Evolutionary conservation across 768 basidiomycete species (phyloP), one percentile per base, ranked within the genome.

Genomic region (Hygrophorus pudorinus): DNA sequence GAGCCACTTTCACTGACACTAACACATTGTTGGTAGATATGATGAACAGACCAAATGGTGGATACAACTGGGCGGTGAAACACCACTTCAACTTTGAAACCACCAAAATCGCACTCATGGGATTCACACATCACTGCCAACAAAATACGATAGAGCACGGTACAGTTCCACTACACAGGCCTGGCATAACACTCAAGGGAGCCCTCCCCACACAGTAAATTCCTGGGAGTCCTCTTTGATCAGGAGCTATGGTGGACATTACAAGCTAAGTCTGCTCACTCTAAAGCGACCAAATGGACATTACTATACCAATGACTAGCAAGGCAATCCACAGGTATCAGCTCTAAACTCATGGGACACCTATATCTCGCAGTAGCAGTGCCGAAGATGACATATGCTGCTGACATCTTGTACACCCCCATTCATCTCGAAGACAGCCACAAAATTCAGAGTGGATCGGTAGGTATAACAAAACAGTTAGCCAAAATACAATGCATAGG

Each of bases 211-310:
- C 12, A 3, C 5, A 16, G 13, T 5, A 45, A 45, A 31, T 28
- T 41, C 4, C 24, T 45, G 2, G 47, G 41, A 14, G 34, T 44
- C 29, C 56, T 52, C 21, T 51, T 62, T 29, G 63, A 67, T 49
- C 33, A 55, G 0, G 50, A 55, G 33, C 47, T 68, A 2, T n/a
- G 49, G 0, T 66, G 56, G 48, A 43, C 53, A 4, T 38, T 50
- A 29, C 60, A 61, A 34, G 37, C 14, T 1, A 46, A 49, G n/a
- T 41, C 44, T 1, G 52, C 50, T 1, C 2, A 52, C 3, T 43
- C 13, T 6, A 57, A 49, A 34, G 56, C 51, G 0, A 31, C 48
- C 1, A 45, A 50, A 0, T 57, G 56, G 55, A 17, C 49, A 9
- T 16, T 41, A 0, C 48, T 43, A 20, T 34, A 41, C 24, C 42